phyloP scores from a whole-genome alignment of 2,329 filamentous ascomycete species.

The Pseudogymnoascus sp. region DNA sequence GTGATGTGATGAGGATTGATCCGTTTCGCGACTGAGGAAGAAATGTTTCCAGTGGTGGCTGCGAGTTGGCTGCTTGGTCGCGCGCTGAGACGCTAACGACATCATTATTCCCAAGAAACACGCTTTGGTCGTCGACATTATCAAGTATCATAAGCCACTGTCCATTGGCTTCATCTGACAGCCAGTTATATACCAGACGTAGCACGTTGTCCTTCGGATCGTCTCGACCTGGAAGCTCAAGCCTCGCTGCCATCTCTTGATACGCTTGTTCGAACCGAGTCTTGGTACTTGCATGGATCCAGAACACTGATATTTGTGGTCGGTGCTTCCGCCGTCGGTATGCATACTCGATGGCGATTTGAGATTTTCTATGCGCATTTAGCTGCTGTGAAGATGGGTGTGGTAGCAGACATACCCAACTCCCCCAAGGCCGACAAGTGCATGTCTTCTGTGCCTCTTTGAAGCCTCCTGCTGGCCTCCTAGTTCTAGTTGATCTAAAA shows the following conservation, averaged over 20 bases:
- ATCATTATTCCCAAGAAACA: neutral
- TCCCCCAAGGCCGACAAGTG: constrained; percentile 19
- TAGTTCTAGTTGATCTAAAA: neutral
- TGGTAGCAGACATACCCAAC: neutral
- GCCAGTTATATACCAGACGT: neutral
- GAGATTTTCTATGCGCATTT: constrained; percentile 18
- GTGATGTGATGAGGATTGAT: neutral
- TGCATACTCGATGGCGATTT: constrained; percentile 19
- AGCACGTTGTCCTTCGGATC: neutral
- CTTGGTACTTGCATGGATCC: constrained; percentile 19
- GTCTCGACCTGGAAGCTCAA: constrained; percentile 7
- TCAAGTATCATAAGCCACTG: constrained; percentile 31
- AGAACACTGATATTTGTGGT: constrained; percentile 18
- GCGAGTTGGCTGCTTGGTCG: neutral
- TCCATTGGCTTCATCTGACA: neutral
- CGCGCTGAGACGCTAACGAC: neutral
- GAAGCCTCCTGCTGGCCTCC: neutral
- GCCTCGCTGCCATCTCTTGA: constrained; percentile 15
- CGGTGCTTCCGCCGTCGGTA: constrained; percentile 12
- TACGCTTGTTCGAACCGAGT: constrained; percentile 19
- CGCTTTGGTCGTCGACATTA: constrained; percentile 26
- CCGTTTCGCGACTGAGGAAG: neutral
- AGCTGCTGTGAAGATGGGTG: neutral
- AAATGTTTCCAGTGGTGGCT: neutral
- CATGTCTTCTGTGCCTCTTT: neutral